Base-by-base conservation (phyloP, 148 eudicot species). In the Spergularia marina region DNA sequence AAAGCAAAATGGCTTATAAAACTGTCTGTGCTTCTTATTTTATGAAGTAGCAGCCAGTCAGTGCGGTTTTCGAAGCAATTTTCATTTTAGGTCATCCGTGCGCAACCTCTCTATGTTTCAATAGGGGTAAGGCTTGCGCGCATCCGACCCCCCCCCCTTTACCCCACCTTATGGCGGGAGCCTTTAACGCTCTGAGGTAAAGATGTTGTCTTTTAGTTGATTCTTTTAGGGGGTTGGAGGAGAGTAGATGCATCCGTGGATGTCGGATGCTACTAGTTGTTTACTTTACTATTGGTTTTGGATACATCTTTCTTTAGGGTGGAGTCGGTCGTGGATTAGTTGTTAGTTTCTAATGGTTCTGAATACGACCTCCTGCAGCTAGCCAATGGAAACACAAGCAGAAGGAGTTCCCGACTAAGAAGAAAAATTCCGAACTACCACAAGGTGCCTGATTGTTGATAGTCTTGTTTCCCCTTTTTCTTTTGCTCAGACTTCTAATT, bases 361-460 rank as follows among this genome's bases (percentile, higher is more conserved):
- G 44, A 44, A 44, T n/a, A 67, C 34, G 55, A 52, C 70, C 30
- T 74, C 62, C 63, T 73, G 79, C 81, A 92, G 97, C 86, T 80
- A 91, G 82, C 81, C 79, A 87, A 57, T 84, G 95, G 97, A 89
- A 84, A 81, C 85, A 82, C 56, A 88, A 89, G 82, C 85, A 84
- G 78, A 91, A 87, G 84, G 98, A 93, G 71, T 90, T 89, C 56
- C 93, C 88, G 71, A 84, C 78, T 70, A 89, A 91, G 72, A 96
- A 89, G 85, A 84, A 80, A 76, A 89, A 84, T 78, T 65, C 85
- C 68, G 98, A 89, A 62, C 70, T 90, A 64, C 76, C 87, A 74
- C 83, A 88, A 88, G 98, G 99, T 92, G 53, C 63, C 69, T 72
- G n/a, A 23, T 71, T 70, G 47, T 66, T 14, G 51, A 30, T 30